These are phyloP conservation scores for Zygoascus biomembranicola DNA, from an alignment of 805 yeast genomes.

Conservation along the genomic window DNA sequence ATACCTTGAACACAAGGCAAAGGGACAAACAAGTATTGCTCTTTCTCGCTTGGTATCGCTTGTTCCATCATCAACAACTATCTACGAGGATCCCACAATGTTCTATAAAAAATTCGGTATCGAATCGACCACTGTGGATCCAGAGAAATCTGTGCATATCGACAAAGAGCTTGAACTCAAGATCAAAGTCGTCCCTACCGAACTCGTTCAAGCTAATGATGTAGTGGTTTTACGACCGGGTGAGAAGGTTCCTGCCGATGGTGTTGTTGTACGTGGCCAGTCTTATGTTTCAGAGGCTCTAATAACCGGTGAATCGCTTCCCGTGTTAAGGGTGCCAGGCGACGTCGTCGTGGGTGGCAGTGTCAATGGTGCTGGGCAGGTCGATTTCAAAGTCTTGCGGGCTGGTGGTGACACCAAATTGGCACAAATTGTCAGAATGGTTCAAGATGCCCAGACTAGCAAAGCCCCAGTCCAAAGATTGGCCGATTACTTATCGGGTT, in stretches of 20 bases:
- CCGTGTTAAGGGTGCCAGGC: constrained; percentile 56
- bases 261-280: constrained; percentile 64
- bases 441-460: constrained; percentile 79
- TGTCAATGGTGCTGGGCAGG: constrained; percentile 66
- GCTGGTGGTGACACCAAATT: constrained; percentile 83
- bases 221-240: constrained; percentile 77
- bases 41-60: constrained; percentile 71
- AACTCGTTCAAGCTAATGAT: constrained; percentile 70
- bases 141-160: neutral
- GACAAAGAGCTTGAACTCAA: constrained; percentile 18
- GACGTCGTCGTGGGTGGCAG: constrained; percentile 82
- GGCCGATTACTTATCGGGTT: constrained; percentile 78
- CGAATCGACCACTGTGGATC: neutral
- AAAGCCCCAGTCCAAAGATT: constrained; percentile 86
- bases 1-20: constrained; percentile 83
- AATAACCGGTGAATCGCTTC: constrained; percentile 84
- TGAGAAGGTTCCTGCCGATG: constrained; percentile 87
- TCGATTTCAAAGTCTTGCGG: constrained; percentile 58
- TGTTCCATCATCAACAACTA: constrained; percentile 68
- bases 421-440: constrained; percentile 77
- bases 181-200: constrained; percentile 54
- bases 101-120: constrained; percentile 2
- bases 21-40: constrained; percentile 88
- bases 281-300: constrained; percentile 85
- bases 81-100: constrained; percentile 27